Evolutionary conservation across 139 green algal species (phyloP), one percentile per base, ranked within the genome.

Genomic region (Klebsormidium nitens): DNA sequence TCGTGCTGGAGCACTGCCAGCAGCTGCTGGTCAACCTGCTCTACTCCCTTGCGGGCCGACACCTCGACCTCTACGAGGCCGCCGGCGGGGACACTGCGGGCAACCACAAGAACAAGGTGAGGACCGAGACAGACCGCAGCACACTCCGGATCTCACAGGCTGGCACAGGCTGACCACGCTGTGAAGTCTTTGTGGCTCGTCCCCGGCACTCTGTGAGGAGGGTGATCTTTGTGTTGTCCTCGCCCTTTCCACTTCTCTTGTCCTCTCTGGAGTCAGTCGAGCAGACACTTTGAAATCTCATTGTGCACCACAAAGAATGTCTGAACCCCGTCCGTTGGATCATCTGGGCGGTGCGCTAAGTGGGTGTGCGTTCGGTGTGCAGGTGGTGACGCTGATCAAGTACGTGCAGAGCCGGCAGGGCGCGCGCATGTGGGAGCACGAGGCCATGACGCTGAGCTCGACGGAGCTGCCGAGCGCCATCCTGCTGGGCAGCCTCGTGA

Each of bases 1-100:
- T 82, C 1, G 79, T 88, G 34, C 63, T 69, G 47, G 69, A 78
- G 14, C 76, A 88, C 42, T 80, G 70, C 62, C 66, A 82, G 40
- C 79, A 91, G 61, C 80, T 95, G 70, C 70, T 96, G 23, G 44
- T 91, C 34, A 91, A 94, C 81, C 71, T 95, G 17, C 70, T 95
- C 0, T 89, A 92, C 61, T 69, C 69, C 2, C 73, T 91, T 17
- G 77, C 74, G 0, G 69, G 69, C 5, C 83, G 78, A 2, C 84
- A 88, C 59, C 64, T 90, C 46, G 78, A 70, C 37, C 49, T 80
- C 14, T 77, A 77, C 40, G 70, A 77, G 2, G 64, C 34, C 14
- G n/a, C n/a, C 23, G 70, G n/a, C 70, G 65, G 36, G 66, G 64
- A n/a, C 62, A 77, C 19, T 61, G 64, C n/a, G n/a, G n/a, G n/a